phyloP scores from a whole-genome alignment of 345 rosid species.

The Schrenkiella parvula region DNA sequence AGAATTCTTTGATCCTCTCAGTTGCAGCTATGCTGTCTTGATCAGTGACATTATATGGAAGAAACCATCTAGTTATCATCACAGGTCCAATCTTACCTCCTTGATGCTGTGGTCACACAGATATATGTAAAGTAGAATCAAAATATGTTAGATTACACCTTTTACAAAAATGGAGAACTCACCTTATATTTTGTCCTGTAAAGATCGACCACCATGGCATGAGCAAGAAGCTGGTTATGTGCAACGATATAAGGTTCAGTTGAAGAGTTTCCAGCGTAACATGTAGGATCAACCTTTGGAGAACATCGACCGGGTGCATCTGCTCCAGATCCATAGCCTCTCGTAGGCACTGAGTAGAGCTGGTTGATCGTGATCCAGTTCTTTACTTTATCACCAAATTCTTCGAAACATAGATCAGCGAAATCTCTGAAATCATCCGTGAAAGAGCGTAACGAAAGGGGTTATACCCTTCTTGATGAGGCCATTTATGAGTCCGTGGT shows the following conservation, averaged over 20 bases:
- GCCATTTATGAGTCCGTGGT: slow-evolving; percentile 42
- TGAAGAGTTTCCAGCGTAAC: slow-evolving; percentile 29
- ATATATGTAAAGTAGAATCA: not conserved
- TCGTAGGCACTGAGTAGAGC: slow-evolving; percentile 18
- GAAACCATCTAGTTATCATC: slow-evolving; percentile 34
- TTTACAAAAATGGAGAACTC: not conserved
- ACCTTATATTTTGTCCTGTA: slow-evolving; percentile 24
- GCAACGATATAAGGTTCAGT: slow-evolving; percentile 27
- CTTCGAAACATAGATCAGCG: slow-evolving; percentile 35
- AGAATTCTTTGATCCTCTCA: slow-evolving; percentile 12
- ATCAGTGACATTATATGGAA: slow-evolving; percentile 3
- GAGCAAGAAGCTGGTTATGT: slow-evolving; percentile 31
- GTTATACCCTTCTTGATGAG: slow-evolving; percentile 27
- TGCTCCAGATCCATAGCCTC: slow-evolving; percentile 25
- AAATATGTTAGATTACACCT: not conserved
- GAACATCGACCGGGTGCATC: slow-evolving; percentile 38
- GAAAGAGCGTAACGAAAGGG: slow-evolving; percentile 44
- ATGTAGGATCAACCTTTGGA: not conserved
- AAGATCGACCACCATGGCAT: slow-evolving; percentile 14
- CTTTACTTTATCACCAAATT: slow-evolving; percentile 43
- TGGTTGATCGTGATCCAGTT: slow-evolving; percentile 48
- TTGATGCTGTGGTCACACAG: not conserved
- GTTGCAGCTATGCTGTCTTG: not conserved
- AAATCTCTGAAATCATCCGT: slow-evolving; percentile 35
- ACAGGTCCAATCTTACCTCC: slow-evolving; percentile 27